Percentiles rank a stretch among this genome's conserved stretches.
Evolutionary conservation across 768 basidiomycete genomes (phyloP).

Genomic region (Calocybe gangraenosa): DNA sequence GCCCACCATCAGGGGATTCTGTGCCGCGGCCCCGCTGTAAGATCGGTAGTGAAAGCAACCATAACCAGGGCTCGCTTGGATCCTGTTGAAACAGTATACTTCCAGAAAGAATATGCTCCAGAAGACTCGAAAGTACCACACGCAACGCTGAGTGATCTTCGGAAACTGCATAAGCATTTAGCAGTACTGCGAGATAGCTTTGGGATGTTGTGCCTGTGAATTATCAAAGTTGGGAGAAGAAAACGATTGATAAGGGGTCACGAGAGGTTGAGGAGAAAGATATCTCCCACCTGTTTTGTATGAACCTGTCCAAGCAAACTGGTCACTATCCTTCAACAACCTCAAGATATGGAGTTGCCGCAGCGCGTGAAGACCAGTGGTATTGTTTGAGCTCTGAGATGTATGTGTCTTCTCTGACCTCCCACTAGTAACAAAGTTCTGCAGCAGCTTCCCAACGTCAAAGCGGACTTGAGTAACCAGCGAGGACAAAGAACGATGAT

Average conservation of each 20-base stretch:
- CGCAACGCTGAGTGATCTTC: slow-evolving; percentile 44
- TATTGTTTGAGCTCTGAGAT: slow-evolving; percentile 25
- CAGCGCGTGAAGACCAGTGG: slow-evolving; percentile 36
- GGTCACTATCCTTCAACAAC: slow-evolving; percentile 69
- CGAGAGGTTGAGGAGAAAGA: too few species aligned
- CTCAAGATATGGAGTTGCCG: slow-evolving; percentile 76
- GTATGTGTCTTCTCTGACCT: slow-evolving; percentile 15
- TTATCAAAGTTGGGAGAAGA: not conserved
- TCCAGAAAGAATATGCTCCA: slow-evolving; percentile 60
- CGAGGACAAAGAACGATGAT: slow-evolving; percentile 71
- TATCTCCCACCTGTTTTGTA: slow-evolving; percentile 53
- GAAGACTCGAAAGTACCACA: slow-evolving; percentile 41
- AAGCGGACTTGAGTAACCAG: slow-evolving; percentile 78
- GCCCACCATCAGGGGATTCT: slow-evolving; percentile 47
- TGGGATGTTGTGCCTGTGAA: slow-evolving; percentile 39
- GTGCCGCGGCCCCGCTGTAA: slow-evolving; percentile 30
- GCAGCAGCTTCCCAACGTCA: slow-evolving; percentile 79
- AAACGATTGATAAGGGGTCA: too few species aligned
- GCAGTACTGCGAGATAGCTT: slow-evolving; percentile 69
- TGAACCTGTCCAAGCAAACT: slow-evolving; percentile 67
- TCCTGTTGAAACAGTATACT: slow-evolving; percentile 83
- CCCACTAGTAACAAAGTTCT: slow-evolving; percentile 31
- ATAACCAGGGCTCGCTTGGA: slow-evolving; percentile 62
- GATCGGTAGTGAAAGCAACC: slow-evolving; percentile 66
- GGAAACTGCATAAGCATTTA: slow-evolving; percentile 56